phyloP scores from a whole-genome alignment of 1,139 yeast genomes.

The Yamadazyma mexicana region DNA sequence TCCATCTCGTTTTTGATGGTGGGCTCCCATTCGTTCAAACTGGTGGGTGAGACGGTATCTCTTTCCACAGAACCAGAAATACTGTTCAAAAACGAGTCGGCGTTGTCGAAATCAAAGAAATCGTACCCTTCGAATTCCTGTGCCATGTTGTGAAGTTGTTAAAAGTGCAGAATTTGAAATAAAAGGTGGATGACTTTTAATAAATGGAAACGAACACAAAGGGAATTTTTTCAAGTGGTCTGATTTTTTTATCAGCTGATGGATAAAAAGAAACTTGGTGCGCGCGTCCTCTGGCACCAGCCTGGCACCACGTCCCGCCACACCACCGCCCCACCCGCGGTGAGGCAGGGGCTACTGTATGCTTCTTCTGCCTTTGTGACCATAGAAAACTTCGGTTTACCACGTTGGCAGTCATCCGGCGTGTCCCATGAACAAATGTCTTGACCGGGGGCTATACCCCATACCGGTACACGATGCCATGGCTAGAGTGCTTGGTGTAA shows the following conservation, averaged over 20 bases:
- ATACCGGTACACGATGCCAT: no score
- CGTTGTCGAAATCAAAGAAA: slow-evolving; percentile 33
- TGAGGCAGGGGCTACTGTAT: no score
- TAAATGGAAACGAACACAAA: background rate
- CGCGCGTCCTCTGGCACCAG: background rate
- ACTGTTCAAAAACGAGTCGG: slow-evolving; percentile 35
- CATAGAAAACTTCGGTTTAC: no score
- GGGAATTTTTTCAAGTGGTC: slow-evolving; percentile 9
- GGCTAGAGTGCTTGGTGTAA: no score
- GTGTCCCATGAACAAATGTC: no score
- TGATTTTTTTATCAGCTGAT: slow-evolving; percentile 5
- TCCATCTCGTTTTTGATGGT: no score
- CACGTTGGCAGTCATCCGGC: no score
- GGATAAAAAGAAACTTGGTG: background rate
- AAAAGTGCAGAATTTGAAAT: background rate
- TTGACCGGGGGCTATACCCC: no score
- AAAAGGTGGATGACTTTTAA: background rate
- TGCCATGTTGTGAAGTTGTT: background rate
- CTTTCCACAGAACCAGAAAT: slow-evolving; percentile 26
- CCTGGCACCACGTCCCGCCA: no score
- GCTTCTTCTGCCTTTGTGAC: no score
- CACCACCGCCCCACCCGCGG: no score
- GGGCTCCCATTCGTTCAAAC: slow-evolving; percentile 1
- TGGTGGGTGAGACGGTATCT: slow-evolving; percentile 8
- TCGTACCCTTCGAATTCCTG: slow-evolving; percentile 11